phyloP scores from a whole-genome alignment of 192 early-diverging fungal species.

The Backusella morwellensis region DNA sequence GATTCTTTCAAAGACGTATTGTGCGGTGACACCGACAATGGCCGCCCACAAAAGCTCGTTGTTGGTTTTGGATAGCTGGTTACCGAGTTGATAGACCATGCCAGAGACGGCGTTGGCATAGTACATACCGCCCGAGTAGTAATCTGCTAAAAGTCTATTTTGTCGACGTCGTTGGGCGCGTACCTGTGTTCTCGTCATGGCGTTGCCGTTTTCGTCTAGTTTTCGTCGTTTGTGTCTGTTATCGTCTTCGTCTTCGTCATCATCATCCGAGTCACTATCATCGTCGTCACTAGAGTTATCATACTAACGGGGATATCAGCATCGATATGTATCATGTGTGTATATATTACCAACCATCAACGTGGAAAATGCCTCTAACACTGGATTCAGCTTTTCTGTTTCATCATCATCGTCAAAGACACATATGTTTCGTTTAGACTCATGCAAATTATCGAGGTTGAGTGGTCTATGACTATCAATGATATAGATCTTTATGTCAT shows the following conservation, averaged over 20 bases:
- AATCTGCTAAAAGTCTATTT: slow-evolving; percentile 55
- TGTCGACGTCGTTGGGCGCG: background rate
- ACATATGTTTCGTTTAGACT: slow-evolving; percentile 66
- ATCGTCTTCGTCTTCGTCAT: slow-evolving; percentile 31
- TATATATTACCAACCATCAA: slow-evolving; percentile 48
- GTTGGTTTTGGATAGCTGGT: slow-evolving; percentile 68
- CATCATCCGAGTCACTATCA: slow-evolving; percentile 30
- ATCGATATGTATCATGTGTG: background rate
- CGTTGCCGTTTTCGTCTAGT: slow-evolving; percentile 36
- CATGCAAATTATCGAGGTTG: slow-evolving; percentile 80
- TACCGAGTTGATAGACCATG: slow-evolving; percentile 69
- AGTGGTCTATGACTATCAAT: slow-evolving; percentile 89
- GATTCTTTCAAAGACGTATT: slow-evolving; percentile 74
- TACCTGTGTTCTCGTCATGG: background rate
- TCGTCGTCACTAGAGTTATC: slow-evolving; percentile 20
- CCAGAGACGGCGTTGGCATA: slow-evolving; percentile 74
- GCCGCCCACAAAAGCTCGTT: slow-evolving; percentile 82
- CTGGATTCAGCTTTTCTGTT: slow-evolving; percentile 60
- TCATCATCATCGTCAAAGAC: slow-evolving; percentile 87
- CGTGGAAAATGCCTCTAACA: slow-evolving; percentile 67
- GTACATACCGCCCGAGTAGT: slow-evolving; percentile 81
- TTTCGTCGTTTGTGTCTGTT: slow-evolving; percentile 31
- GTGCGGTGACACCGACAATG: slow-evolving; percentile 77
- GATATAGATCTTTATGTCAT: slow-evolving; percentile 66
- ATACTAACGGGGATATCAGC: background rate